phyloP scores from a whole-genome alignment of 164 flowering plant species.

The Dillenia suffruticosa region DNA sequence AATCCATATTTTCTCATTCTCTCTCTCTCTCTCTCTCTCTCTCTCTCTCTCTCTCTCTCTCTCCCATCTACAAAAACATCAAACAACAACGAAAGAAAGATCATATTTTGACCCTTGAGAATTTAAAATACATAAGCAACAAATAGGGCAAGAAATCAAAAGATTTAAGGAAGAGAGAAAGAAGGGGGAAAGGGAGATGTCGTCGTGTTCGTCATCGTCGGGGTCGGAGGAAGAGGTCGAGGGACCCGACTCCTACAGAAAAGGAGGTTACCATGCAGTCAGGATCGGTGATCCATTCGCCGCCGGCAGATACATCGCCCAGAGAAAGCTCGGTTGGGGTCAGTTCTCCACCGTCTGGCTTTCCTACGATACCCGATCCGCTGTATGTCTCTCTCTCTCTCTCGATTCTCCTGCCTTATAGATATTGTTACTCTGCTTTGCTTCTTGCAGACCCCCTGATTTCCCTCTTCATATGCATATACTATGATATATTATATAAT shows the following conservation, averaged over 20 bases:
- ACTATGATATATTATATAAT: too few species aligned
- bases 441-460: not conserved
- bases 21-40: too few species aligned
- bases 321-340: slow-evolving; percentile 97
- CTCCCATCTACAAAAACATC: too few species aligned
- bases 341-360: slow-evolving; percentile 99
- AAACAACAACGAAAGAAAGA: too few species aligned
- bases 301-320: slow-evolving; percentile 79
- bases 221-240: slow-evolving; percentile 84
- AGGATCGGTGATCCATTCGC: slow-evolving; percentile 78
- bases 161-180: too few species aligned
- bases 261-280: slow-evolving; percentile 95
- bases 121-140: too few species aligned
- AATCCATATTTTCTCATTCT: too few species aligned
- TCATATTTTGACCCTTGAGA: too few species aligned
- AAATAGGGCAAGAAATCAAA: too few species aligned
- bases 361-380: slow-evolving; percentile 64
- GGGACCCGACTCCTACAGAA: slow-evolving; percentile 76
- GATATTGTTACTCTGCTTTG: not conserved
- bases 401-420: not conserved
- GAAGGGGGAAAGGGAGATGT: slow-evolving; percentile 29
- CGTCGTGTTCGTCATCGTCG: slow-evolving; percentile 73
- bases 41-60: too few species aligned
- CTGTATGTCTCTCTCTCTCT: slow-evolving; percentile 36
- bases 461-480: too few species aligned